Conservation (phyloP, 805 yeast species). For the Zygoascus bituminiphila region DNA sequence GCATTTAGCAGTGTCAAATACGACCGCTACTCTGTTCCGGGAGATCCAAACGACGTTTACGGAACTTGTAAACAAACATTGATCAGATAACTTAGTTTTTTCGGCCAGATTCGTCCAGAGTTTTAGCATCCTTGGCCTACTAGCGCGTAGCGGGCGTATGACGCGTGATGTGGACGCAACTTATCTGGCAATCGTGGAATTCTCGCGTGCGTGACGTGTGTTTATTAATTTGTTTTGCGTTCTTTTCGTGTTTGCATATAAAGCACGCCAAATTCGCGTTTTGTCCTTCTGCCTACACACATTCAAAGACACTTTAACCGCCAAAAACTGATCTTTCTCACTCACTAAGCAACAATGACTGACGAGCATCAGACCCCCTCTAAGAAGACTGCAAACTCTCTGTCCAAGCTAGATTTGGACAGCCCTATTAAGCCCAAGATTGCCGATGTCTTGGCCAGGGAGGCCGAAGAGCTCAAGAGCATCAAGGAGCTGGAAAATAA, state of each 20-base stretch:
- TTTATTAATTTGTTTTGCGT: not conserved
- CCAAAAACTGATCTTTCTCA: not conserved
- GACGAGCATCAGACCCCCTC: constrained; percentile 47
- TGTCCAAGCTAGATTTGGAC: constrained; percentile 43
- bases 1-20: too few relatives aligned
- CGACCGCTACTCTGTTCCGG: too few relatives aligned
- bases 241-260: constrained; percentile 1
- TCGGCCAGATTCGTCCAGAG: not conserved
- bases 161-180: not conserved
- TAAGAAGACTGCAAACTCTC: constrained; percentile 51
- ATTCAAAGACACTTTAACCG: not conserved
- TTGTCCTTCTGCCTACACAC: not conserved
- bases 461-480: constrained; percentile 4
- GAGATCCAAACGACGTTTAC: not conserved
- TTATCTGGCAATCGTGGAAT: not conserved
- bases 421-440: constrained; percentile 33
- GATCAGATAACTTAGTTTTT: not conserved
- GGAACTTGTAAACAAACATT: not conserved
- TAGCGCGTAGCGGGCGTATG: not conserved
- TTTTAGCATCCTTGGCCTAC: not conserved
- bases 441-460: constrained; percentile 4
- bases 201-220: not conserved
- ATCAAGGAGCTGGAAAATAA: constrained; percentile 10
- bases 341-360: constrained; percentile 8
- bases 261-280: not conserved